phyloP scores from a whole-genome alignment of 192 early-diverging fungal genomes.

The Coemansia biformis region DNA sequence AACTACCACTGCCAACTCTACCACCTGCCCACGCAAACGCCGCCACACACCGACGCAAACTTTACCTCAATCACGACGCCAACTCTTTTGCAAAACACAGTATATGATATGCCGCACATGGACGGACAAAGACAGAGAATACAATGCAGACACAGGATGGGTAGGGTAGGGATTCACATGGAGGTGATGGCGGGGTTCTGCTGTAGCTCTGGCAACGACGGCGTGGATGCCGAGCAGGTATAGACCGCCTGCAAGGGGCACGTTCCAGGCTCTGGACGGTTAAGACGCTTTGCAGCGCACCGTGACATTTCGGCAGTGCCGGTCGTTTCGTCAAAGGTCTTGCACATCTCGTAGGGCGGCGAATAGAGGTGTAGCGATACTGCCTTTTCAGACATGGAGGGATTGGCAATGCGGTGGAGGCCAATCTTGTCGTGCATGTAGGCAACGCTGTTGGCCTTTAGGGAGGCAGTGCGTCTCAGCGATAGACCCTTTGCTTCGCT shows the following conservation, averaged over 20 bases:
- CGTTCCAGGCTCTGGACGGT: neutral
- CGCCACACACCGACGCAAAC: too few species aligned
- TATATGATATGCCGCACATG: too few species aligned
- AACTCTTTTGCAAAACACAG: too few species aligned
- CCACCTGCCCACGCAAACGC: too few species aligned
- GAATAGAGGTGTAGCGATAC: conserved; percentile 89
- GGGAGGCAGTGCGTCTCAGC: conserved; percentile 43
- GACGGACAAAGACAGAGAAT: neutral
- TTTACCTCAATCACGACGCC: too few species aligned
- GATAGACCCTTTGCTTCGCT: conserved; percentile 15
- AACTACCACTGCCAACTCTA: too few species aligned
- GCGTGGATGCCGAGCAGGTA: conserved; percentile 1
- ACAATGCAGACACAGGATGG: too few species aligned
- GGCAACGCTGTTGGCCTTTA: conserved; percentile 61
- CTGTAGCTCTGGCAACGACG: neutral
- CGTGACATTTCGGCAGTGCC: conserved; percentile 37
- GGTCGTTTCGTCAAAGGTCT: conserved; percentile 75
- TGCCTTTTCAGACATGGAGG: conserved; percentile 51
- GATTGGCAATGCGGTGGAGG: conserved; percentile 76
- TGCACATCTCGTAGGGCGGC: conserved; percentile 78
- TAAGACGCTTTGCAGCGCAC: conserved; percentile 27
- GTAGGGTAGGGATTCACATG: neutral
- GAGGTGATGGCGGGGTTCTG: conserved; percentile 14
- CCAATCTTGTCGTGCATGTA: conserved; percentile 92
- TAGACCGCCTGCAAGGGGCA: conserved; percentile 1